These are phyloP conservation scores for Suillus subluteus DNA, from an alignment of 768 basidiomycete genomes.

Conservation along the genomic window DNA sequence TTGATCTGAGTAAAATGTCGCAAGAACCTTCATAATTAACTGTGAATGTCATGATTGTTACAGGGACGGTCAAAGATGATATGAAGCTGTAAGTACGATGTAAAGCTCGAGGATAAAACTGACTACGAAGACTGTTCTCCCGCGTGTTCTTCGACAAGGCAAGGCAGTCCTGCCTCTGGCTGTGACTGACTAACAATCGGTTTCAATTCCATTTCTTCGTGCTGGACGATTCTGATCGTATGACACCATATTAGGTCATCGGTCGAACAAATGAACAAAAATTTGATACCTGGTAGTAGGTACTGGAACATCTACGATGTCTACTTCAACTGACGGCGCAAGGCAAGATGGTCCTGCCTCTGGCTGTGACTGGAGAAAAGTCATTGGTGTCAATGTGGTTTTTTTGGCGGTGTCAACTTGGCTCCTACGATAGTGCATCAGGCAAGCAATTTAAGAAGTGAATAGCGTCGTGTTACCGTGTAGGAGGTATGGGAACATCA, in stretches of 20 bases:
- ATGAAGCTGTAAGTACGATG: not conserved
- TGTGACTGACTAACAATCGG: not conserved
- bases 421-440: not conserved
- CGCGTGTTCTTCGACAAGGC: not conserved
- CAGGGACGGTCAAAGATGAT: not conserved
- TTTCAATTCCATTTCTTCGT: too few relatives aligned
- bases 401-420: not conserved
- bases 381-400: not conserved
- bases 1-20: too few relatives aligned
- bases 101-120: not conserved
- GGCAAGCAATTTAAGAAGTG: too few relatives aligned
- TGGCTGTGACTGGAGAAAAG: not conserved
- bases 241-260: not conserved
- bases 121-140: not conserved
- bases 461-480: not conserved
- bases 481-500: not conserved
- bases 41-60: not conserved
- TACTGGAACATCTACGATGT: too few relatives aligned
- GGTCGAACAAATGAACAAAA: not conserved
- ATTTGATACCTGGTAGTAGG: not conserved
- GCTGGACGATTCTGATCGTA: not conserved
- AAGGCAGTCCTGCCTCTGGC: not conserved
- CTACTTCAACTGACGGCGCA: not conserved
- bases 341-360: not conserved
- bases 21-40: too few relatives aligned